Evolutionary conservation across 176 grass and related monocot species (phyloP).

Genomic region (Aegilops umbellulata): DNA sequence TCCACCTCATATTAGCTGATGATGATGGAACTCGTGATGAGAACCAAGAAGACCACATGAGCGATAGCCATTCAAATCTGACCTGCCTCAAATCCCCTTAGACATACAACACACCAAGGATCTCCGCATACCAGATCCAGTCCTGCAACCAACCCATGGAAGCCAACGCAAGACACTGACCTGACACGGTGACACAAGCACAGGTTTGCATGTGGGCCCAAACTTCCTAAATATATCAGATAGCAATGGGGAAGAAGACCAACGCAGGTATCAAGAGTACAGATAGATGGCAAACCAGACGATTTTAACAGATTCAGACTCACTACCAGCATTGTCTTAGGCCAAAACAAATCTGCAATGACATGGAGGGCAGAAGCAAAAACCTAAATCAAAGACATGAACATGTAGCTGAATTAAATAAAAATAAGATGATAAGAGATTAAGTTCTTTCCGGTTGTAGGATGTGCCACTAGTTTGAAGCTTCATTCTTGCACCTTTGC

Average conservation of each 20-base stretch:
- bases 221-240: not conserved
- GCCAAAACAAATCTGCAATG: not conserved
- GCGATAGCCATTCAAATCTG: not conserved
- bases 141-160: constrained; percentile 24
- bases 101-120: not conserved
- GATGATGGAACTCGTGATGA: not conserved
- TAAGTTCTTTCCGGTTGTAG: not conserved
- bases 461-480: not conserved
- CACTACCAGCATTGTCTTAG: not conserved
- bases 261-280: not conserved
- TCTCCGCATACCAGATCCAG: not conserved
- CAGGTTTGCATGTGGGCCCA: not conserved
- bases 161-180: not conserved
- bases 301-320: not conserved
- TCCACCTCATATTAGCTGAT: not conserved
- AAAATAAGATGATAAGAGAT: not conserved
- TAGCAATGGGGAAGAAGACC: too few species aligned
- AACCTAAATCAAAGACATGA: not conserved
- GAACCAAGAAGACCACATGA: not conserved
- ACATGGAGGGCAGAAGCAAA: not conserved
- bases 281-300: not conserved
- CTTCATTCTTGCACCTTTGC: not conserved
- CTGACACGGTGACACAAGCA: not conserved
- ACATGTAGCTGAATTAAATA: not conserved
- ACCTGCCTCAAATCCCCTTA: constrained; percentile 13